Conservation (phyloP, 305 asterid species). For the Fraxinus dipetala region DNA sequence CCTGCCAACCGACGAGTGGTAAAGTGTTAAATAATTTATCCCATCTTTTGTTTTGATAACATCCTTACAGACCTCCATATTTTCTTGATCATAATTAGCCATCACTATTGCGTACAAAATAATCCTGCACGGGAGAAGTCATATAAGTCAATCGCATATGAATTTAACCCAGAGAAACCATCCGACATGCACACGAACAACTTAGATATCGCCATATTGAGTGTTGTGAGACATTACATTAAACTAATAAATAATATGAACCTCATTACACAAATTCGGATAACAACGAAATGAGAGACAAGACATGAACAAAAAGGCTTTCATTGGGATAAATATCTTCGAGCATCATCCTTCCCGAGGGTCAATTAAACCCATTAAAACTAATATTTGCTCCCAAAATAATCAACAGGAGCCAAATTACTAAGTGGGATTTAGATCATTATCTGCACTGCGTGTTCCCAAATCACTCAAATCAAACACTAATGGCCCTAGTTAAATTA, state of each 20-base stretch:
- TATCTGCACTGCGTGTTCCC: neutral
- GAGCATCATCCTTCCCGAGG: neutral
- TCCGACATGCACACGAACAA: constrained; percentile 5
- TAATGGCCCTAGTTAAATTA: neutral
- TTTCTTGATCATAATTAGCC: constrained; percentile 78
- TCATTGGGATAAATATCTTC: neutral
- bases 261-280: neutral
- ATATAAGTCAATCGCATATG: constrained; percentile 15
- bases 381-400: neutral
- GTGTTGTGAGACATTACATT: neutral
- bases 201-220: constrained; percentile 3
- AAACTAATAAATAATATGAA: neutral
- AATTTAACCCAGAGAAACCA: neutral
- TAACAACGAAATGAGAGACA: neutral
- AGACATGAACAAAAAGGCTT: neutral
- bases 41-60: constrained; percentile 67
- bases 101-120: constrained; percentile 71
- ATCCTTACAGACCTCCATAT: constrained; percentile 41
- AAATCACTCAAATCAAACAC: neutral
- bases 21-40: constrained; percentile 59
- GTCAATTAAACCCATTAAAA: constrained; percentile 1
- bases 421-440: neutral
- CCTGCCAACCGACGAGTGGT: constrained; percentile 92
- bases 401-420: neutral
- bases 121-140: constrained; percentile 47